Evolutionary conservation across 768 basidiomycete species (phyloP).

Genomic region (Naganishia onofrii): DNA sequence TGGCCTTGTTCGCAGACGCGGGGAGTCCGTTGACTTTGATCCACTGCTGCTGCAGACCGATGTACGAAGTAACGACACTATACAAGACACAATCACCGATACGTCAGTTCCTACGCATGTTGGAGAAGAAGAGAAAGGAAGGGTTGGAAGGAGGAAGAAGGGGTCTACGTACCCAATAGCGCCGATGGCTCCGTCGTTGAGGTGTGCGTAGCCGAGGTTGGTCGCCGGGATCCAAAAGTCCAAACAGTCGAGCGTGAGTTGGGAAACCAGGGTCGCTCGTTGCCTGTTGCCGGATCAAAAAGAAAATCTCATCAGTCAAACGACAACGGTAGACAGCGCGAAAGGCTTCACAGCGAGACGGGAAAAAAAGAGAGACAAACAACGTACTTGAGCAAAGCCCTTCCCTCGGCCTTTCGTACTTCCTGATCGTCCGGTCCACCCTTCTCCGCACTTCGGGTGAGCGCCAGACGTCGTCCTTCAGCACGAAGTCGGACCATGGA

Average conservation of each 20-base stretch:
- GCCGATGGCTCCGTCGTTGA: conserved; percentile 83
- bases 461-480: conserved; percentile 40
- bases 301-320: too few relatives aligned
- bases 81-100: not conserved
- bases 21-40: conserved; percentile 39
- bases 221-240: conserved; percentile 90
- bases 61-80: conserved; percentile 48
- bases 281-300: conserved; percentile 52
- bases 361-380: too few relatives aligned
- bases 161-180: conserved; percentile 67
- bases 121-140: not conserved
- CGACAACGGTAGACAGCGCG: not conserved
- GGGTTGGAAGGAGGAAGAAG: not conserved
- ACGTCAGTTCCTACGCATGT: not conserved
- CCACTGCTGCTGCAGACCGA: conserved; percentile 48
- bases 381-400: conserved; percentile 55
- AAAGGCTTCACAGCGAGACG: too few relatives aligned
- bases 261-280: conserved; percentile 66
- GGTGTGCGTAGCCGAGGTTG: conserved; percentile 67
- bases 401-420: conserved; percentile 65
- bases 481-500: conserved; percentile 46
- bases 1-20: conserved; percentile 3
- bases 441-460: conserved; percentile 36
- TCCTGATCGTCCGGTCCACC: conserved; percentile 60
- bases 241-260: conserved; percentile 77